A percentile compares a stretch with the other conserved stretches of the same genome.
Conservation (phyloP, 2,329 filamentous ascomycete species). For the Exserohilum rostratum region DNA sequence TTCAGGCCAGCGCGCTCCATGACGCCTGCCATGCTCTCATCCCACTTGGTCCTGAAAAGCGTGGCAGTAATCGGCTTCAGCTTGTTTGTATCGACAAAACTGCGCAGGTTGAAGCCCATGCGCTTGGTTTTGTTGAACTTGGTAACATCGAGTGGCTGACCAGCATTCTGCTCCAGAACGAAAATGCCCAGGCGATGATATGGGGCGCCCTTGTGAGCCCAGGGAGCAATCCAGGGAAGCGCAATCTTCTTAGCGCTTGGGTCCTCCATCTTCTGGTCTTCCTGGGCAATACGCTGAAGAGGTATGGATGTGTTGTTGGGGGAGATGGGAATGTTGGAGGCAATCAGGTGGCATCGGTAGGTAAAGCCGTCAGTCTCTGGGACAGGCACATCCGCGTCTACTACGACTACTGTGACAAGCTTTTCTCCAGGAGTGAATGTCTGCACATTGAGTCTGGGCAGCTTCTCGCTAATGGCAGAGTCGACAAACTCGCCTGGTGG, state of each 20-base stretch:
- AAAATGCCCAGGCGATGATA: constrained; percentile 90
- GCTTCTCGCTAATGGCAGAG: constrained; percentile 72
- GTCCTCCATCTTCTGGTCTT: constrained; percentile 53
- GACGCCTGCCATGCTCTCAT: constrained; percentile 82
- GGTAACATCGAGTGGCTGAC: constrained; percentile 37
- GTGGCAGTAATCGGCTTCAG: constrained; percentile 79
- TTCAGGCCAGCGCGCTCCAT: constrained; percentile 80
- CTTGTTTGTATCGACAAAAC: constrained; percentile 72
- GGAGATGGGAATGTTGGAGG: constrained; percentile 71
- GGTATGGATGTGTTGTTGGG: constrained; percentile 54
- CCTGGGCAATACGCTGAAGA: constrained; percentile 39
- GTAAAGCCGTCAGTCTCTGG: constrained; percentile 75
- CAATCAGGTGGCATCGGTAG: constrained; percentile 86
- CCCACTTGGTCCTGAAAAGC: constrained; percentile 89
- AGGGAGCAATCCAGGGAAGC: constrained; percentile 81
- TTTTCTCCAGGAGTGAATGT: constrained; percentile 82
- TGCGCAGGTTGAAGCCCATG: constrained; percentile 76
- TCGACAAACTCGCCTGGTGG: constrained; percentile 80
- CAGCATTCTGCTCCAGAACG: constrained; percentile 77
- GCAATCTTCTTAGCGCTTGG: constrained; percentile 65
- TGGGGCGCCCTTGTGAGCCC: constrained; percentile 84
- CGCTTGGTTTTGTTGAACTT: constrained; percentile 79
- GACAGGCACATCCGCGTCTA: constrained; percentile 90
- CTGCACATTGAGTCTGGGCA: constrained; percentile 81
- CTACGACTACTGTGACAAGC: constrained; percentile 80